These are phyloP conservation scores for Dictyostelium capitatum DNA, from an alignment of 78 protist genomes.

Conservation along the genomic window DNA sequence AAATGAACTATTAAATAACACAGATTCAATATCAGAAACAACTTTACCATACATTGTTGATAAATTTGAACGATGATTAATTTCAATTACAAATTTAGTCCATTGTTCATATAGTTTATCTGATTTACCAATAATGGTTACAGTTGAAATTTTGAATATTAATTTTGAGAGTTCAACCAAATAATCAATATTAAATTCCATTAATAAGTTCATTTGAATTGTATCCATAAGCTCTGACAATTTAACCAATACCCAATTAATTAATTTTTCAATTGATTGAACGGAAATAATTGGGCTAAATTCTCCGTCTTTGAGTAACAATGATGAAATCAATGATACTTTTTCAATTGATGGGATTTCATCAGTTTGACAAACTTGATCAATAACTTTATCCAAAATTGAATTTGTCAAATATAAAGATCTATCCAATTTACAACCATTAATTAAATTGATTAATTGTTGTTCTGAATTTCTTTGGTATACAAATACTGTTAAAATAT, in stretches of 20 bases:
- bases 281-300: not conserved
- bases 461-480: not conserved
- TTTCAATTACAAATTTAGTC: not conserved
- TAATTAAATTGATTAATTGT: not conserved
- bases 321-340: not conserved
- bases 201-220: not conserved
- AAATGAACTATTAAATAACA: not conserved
- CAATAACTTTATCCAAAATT: not conserved
- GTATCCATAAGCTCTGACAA: not conserved
- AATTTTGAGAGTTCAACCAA: slow-evolving; percentile 4
- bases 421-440: not conserved
- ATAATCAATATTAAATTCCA: not conserved
- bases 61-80: slow-evolving; percentile 5
- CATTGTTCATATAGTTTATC: not conserved
- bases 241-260: not conserved
- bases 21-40: not conserved
- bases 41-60: not conserved
- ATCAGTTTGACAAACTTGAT: not conserved
- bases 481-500: not conserved
- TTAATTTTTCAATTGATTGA: not conserved
- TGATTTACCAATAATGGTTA: not conserved
- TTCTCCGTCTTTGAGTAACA: not conserved
- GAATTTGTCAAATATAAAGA: not conserved
- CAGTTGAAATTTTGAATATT: not conserved
- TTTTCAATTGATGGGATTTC: not conserved